phyloP scores from a whole-genome alignment of 257 asterid genomes.

The Handroanthus guayacan region DNA sequence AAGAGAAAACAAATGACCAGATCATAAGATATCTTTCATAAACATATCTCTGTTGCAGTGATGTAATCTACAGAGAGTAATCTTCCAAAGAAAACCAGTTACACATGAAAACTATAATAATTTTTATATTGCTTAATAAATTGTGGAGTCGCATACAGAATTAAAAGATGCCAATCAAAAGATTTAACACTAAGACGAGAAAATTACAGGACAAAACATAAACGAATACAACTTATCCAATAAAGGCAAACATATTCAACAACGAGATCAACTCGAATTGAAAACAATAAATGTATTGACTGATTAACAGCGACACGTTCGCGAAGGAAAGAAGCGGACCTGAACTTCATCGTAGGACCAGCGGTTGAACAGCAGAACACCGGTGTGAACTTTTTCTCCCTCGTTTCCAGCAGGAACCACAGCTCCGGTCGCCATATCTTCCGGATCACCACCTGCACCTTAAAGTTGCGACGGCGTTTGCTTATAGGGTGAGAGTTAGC shows the following conservation, averaged over 20 bases:
- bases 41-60: neutral
- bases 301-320: neutral
- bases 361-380: conserved; percentile 66
- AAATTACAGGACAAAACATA: too few relatives aligned
- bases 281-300: neutral
- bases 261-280: neutral
- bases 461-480: conserved; percentile 32
- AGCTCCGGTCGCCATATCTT: conserved; percentile 47
- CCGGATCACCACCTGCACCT: conserved; percentile 31
- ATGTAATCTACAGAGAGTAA: too few relatives aligned
- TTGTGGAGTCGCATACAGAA: neutral
- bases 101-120: neutral
- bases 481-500: neutral
- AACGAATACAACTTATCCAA: neutral
- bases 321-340: conserved; percentile 38
- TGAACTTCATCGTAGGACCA: conserved; percentile 76
- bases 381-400: conserved; percentile 45
- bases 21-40: neutral
- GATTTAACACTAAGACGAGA: neutral
- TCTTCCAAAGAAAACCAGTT: neutral
- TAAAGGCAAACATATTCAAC: neutral
- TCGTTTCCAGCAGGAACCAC: conserved; percentile 35
- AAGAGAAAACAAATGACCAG: neutral
- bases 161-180: neutral
- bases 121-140: neutral